Conservation (phyloP, 345 rosid genomes). For the Iberis pinnata region DNA sequence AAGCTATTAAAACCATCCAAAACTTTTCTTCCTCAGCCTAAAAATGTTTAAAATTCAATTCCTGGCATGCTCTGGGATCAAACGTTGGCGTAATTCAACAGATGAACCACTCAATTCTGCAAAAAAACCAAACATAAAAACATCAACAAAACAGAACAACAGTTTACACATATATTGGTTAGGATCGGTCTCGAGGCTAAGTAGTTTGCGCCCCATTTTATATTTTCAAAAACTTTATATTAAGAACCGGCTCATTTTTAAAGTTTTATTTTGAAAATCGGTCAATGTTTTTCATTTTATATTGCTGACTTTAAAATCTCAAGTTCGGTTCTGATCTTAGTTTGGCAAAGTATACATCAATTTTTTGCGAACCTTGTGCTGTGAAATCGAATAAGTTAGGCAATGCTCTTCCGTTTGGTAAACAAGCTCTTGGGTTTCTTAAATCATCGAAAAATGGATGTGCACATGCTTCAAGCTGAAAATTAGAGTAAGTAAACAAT, state of each 20-base stretch:
- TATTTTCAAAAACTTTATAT: too few relatives aligned
- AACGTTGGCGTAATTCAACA: slow-evolving; percentile 51
- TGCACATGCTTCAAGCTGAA: slow-evolving; percentile 89
- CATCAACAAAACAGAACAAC: background rate
- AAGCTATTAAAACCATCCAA: background rate
- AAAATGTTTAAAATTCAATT: background rate
- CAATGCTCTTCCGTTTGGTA: slow-evolving; percentile 79
- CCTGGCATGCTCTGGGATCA: slow-evolving; percentile 52
- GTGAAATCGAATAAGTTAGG: slow-evolving; percentile 81
- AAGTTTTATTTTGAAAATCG: too few relatives aligned
- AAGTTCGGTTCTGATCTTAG: too few relatives aligned
- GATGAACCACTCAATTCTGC: slow-evolving; percentile 78
- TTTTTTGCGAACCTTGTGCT: slow-evolving; percentile 54
- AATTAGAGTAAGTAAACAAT: background rate
- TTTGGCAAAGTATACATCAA: too few relatives aligned
- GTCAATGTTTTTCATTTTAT: too few relatives aligned
- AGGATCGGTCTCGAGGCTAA: too few relatives aligned
- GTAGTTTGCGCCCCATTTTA: too few relatives aligned
- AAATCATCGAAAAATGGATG: slow-evolving; percentile 83
- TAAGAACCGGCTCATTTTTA: too few relatives aligned
- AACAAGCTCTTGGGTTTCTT: slow-evolving; percentile 62
- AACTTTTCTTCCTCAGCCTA: background rate
- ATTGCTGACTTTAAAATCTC: too few relatives aligned
- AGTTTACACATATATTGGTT: too few relatives aligned
- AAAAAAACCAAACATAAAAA: slow-evolving; percentile 2